Percentiles rank a stretch among this genome's conserved stretches.
These are phyloP conservation scores for Periglandula ipomoeae DNA, from an alignment of 2,329 filamentous ascomycete species.

Conservation along the genomic window DNA sequence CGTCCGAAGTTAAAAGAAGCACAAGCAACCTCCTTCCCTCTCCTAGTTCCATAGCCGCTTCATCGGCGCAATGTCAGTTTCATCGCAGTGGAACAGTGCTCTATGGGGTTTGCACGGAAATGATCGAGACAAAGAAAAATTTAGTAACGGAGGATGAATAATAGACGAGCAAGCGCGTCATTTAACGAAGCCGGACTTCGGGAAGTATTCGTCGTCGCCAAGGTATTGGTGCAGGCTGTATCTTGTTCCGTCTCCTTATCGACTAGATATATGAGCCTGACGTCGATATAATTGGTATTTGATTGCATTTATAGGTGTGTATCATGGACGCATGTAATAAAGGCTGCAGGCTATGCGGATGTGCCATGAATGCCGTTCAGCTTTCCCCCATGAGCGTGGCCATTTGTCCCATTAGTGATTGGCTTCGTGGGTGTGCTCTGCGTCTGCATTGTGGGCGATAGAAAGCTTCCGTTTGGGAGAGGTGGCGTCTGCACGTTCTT, in stretches of 20 bases:
- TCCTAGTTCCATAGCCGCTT: neutral
- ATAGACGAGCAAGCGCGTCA: no score
- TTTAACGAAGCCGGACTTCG: neutral
- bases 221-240: neutral
- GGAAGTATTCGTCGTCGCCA: neutral
- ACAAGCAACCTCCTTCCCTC: neutral
- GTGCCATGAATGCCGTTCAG: slow-evolving; percentile 22
- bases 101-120: neutral
- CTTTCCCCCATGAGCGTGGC: slow-evolving; percentile 16
- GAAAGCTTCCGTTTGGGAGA: slow-evolving; percentile 37
- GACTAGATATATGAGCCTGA: neutral
- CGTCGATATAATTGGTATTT: neutral
- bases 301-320: neutral
- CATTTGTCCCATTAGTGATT: slow-evolving; percentile 23
- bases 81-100: neutral
- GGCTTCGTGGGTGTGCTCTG: slow-evolving; percentile 16
- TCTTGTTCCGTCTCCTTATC: neutral
- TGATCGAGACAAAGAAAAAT: neutral
- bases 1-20: neutral
- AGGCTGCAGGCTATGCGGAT: neutral
- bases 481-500: slow-evolving; percentile 34
- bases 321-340: neutral
- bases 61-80: neutral
- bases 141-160: neutral
- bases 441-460: slow-evolving; percentile 34